Conservation (phyloP, 1,284 basidiomycete species). For the Cutaneotrichosporon mucoides region DNA sequence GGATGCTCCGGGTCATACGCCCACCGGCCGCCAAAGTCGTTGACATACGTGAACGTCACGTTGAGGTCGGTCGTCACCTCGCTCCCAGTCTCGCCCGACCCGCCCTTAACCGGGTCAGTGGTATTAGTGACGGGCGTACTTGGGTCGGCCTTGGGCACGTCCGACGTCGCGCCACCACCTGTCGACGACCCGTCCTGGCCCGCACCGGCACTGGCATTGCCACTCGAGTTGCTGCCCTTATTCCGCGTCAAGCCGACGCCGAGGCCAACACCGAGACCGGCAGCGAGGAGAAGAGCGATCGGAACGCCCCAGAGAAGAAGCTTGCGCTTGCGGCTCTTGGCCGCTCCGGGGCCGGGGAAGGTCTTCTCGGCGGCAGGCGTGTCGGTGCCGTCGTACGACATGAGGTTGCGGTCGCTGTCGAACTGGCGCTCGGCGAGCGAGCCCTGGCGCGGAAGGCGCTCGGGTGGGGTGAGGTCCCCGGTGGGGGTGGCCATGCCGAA, state of each 20-base stretch:
- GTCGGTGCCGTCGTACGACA: too few relatives aligned
- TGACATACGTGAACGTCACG: slow-evolving; percentile 64
- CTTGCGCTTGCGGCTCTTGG: slow-evolving; percentile 15
- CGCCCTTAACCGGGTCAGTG: slow-evolving; percentile 2
- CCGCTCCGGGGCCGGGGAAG: too few relatives aligned
- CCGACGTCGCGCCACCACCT: too few relatives aligned
- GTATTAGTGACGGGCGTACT: neutral
- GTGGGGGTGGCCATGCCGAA: too few relatives aligned
- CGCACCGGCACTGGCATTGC: neutral
- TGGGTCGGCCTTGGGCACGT: neutral
- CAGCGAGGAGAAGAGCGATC: slow-evolving; percentile 21
- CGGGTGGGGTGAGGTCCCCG: too few relatives aligned
- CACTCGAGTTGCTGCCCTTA: neutral
- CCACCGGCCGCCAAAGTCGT: slow-evolving; percentile 74
- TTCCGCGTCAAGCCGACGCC: slow-evolving; percentile 3
- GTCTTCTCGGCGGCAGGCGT: neutral
- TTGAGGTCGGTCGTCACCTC: slow-evolving; percentile 57
- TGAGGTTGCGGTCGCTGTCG: too few relatives aligned
- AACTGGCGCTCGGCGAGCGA: too few relatives aligned
- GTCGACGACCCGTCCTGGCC: too few relatives aligned
- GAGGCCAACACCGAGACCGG: neutral
- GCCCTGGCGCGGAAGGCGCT: too few relatives aligned
- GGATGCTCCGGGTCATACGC: slow-evolving; percentile 67
- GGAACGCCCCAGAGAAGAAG: slow-evolving; percentile 35
- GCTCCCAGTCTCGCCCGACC: slow-evolving; percentile 28